Evolutionary conservation across 495 filamentous ascomycete species (phyloP), one percentile per base, ranked within the genome.

Genomic region (Echria macrotheca): DNA sequence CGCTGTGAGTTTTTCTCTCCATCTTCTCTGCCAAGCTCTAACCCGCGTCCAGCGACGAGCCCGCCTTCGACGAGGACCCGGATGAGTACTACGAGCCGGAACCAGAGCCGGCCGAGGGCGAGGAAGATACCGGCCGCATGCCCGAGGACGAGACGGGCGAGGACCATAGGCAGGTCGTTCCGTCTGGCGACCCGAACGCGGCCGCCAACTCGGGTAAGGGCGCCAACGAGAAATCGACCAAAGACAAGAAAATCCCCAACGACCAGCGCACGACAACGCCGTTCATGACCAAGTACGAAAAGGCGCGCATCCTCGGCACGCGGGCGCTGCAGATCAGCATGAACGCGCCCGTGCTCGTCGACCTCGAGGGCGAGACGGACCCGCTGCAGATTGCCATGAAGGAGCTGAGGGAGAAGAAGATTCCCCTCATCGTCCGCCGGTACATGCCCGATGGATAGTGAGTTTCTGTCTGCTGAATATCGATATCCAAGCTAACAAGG

Each of bases 251-350:
- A 70, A 86, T 98, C 35, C 79, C 89, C 24, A 84, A 88, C 54
- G 89, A 95, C 45, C 77, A 93, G 73, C 81, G 93, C 55, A 83
- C 79, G 5, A 97, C 94, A 1, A 98, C 93, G 35, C 94, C 93
- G 4, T 98, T 96, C 75, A 94, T 98, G 90, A 98, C 93, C 57
- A 98, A 98, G 71, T 98, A 98, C 70, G 93, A 98, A 78, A 78
- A 82, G 58, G 93, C 93, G 41, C 82, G 93, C 57, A 86, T 98
- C 47, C 73, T 98, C 47, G 93, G 93, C 38, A 96, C 91, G 40
- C 75, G 93, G 49, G 94, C 93, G 31, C 65, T 96, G 60, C 93
- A 98, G 70, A 98, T 98, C 62, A 94, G 93, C 69, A 94, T 96
- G 85, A 97, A 97, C 67, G 94, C 93, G 32, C 94, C 93, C 6